Conservation (phyloP, 148 eudicot genomes). For the Cornus florida region DNA sequence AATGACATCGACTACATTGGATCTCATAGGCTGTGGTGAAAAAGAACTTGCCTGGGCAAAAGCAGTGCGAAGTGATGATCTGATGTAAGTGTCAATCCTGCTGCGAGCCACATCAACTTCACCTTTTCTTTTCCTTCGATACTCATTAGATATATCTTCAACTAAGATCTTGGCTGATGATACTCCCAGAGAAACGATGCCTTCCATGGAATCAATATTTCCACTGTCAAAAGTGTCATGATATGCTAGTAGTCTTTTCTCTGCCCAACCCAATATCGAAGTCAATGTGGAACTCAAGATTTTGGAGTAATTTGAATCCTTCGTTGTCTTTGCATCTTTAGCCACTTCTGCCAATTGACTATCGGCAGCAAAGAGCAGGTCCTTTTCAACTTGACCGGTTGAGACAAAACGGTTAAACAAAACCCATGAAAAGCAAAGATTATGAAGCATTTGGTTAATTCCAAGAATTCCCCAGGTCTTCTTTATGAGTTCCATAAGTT, state of each 20-base stretch:
- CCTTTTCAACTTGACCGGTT: constrained; percentile 85
- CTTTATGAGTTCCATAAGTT: constrained; percentile 90
- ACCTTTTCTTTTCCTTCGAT: constrained; percentile 84
- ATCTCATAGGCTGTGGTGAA: neutral
- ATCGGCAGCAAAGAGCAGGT: constrained; percentile 81
- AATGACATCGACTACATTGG: neutral
- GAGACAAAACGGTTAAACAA: constrained; percentile 86
- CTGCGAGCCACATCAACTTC: constrained; percentile 93
- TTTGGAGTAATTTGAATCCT: constrained; percentile 79
- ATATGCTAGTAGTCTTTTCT: constrained; percentile 95
- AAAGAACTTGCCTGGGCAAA: constrained; percentile 90
- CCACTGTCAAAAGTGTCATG: constrained; percentile 88
- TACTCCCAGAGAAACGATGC: constrained; percentile 82
- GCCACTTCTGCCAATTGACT: constrained; percentile 90
- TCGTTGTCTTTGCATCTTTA: constrained; percentile 86
- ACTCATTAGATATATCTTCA: constrained; percentile 96
- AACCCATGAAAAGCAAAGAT: constrained; percentile 91
- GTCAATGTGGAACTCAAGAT: constrained; percentile 81
- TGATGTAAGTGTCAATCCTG: constrained; percentile 93
- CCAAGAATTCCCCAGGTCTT: constrained; percentile 93
- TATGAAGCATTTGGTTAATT: constrained; percentile 83
- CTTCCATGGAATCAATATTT: constrained; percentile 82
- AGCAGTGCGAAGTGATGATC: constrained; percentile 97
- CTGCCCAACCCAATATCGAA: constrained; percentile 93
- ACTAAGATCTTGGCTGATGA: constrained; percentile 85